phyloP scores from a whole-genome alignment of 495 filamentous ascomycete species.

The Daldinia caldariorum region DNA sequence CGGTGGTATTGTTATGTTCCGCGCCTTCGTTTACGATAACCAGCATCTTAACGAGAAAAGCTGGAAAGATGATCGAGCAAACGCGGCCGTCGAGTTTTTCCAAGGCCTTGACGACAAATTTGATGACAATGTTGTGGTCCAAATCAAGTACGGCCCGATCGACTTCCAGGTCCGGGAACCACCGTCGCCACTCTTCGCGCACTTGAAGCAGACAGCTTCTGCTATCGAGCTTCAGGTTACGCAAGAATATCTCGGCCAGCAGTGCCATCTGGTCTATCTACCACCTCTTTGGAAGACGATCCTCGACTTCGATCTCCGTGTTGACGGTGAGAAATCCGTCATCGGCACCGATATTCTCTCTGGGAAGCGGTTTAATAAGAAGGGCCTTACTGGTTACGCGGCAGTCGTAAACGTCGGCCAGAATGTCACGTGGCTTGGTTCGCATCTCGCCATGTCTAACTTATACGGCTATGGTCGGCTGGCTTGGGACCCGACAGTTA shows the following conservation, averaged over 20 bases:
- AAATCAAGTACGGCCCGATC: conserved; percentile 79
- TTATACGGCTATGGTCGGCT: conserved; percentile 74
- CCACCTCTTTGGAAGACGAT: conserved; percentile 74
- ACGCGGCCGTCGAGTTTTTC: conserved; percentile 75
- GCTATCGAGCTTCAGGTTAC: conserved; percentile 74
- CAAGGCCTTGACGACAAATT: conserved; percentile 71
- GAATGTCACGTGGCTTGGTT: conserved; percentile 73
- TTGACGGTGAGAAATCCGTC: conserved; percentile 62
- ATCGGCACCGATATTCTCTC: conserved; percentile 66
- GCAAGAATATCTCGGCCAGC: conserved; percentile 78
- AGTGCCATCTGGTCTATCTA: conserved; percentile 73
- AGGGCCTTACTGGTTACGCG: conserved; percentile 66
- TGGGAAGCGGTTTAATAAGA: conserved; percentile 67
- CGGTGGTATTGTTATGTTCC: conserved; percentile 76
- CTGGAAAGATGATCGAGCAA: conserved; percentile 75
- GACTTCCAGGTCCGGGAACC: conserved; percentile 82
- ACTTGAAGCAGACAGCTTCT: conserved; percentile 64
- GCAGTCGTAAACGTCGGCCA: conserved; percentile 76
- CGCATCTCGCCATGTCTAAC: conserved; percentile 75
- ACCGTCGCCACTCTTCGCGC: conserved; percentile 73
- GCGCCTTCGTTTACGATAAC: conserved; percentile 77
- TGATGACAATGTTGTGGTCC: conserved; percentile 74
- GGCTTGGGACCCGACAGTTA: conserved; percentile 67
- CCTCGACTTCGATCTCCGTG: conserved; percentile 71
- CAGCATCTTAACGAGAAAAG: conserved; percentile 60